Conservation (phyloP, 2,329 filamentous ascomycete species). For the Didymella glomerata region DNA sequence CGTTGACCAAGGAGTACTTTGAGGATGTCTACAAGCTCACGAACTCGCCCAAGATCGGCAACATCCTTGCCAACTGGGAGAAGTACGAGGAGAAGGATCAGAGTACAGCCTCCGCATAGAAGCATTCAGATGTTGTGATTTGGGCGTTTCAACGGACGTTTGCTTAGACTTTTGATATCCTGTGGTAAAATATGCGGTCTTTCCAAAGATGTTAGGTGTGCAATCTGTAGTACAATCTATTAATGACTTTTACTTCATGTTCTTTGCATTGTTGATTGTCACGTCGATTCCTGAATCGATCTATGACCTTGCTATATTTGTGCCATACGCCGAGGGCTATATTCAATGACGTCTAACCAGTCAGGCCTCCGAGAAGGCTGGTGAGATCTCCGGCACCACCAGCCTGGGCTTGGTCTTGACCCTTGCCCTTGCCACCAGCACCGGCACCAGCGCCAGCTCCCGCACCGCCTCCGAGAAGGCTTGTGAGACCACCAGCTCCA, state of each 20-base stretch:
- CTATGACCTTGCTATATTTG: background rate
- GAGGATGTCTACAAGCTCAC: constrained; percentile 97
- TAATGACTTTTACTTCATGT: constrained; percentile 1
- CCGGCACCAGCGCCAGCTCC: background rate
- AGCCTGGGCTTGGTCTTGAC: constrained; percentile 1
- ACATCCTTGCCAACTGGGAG: constrained; percentile 79
- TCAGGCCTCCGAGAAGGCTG: constrained; percentile 4
- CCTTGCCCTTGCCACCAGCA: background rate
- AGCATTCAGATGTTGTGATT: constrained; percentile 7
- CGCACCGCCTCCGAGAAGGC: background rate
- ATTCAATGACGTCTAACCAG: background rate
- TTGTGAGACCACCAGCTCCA: background rate
- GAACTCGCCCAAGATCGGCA: constrained; percentile 78
- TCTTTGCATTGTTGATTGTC: constrained; percentile 1
- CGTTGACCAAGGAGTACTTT: constrained; percentile 97
- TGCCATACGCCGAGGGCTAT: background rate
- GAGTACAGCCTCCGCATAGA: constrained; percentile 33
- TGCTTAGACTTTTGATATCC: constrained; percentile 31
- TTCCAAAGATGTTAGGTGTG: constrained; percentile 1
- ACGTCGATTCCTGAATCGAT: constrained; percentile 18
- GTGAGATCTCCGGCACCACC: constrained; percentile 1
- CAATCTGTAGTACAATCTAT: constrained; percentile 4
- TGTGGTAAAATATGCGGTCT: constrained; percentile 6
- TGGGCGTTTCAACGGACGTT: constrained; percentile 23
- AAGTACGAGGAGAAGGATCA: constrained; percentile 58